Evolutionary conservation across 257 asterid genomes (phyloP).

Genomic region (Scutellaria barbata): DNA sequence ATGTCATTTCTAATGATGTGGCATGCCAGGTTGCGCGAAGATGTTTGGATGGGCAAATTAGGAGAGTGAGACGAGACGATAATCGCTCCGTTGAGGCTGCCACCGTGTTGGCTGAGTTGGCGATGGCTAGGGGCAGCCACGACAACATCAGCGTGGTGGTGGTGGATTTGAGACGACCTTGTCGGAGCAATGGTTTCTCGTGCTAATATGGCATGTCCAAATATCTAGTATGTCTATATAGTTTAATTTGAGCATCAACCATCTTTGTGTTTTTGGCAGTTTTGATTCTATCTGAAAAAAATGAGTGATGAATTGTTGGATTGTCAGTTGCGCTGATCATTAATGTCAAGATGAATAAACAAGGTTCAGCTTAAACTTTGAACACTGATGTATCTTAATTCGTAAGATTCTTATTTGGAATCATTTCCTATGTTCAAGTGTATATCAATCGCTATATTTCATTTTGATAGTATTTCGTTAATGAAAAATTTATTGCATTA

Average conservation of each 20-base stretch:
- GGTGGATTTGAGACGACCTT: constrained; percentile 34
- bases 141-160: constrained; percentile 64
- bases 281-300: too few relatives aligned
- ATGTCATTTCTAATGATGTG: constrained; percentile 57
- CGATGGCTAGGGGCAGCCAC: constrained; percentile 61
- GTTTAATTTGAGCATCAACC: not conserved
- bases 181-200: not conserved
- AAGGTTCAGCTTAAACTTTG: too few relatives aligned
- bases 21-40: constrained; percentile 61
- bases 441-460: too few relatives aligned
- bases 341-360: not conserved
- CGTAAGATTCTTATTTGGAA: too few relatives aligned
- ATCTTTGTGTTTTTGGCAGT: not conserved
- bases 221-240: not conserved
- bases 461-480: too few relatives aligned
- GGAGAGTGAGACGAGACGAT: constrained; percentile 12
- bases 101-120: constrained; percentile 54
- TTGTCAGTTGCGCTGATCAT: not conserved
- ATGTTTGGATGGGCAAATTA: constrained; percentile 48
- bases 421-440: too few relatives aligned
- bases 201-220: not conserved
- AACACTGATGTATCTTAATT: too few relatives aligned
- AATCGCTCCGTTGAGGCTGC: constrained; percentile 48
- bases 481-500: too few relatives aligned
- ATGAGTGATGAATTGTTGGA: not conserved